Base-by-base conservation (phyloP, 2,329 filamentous ascomycete genomes). In the Aspergillus melleus region DNA sequence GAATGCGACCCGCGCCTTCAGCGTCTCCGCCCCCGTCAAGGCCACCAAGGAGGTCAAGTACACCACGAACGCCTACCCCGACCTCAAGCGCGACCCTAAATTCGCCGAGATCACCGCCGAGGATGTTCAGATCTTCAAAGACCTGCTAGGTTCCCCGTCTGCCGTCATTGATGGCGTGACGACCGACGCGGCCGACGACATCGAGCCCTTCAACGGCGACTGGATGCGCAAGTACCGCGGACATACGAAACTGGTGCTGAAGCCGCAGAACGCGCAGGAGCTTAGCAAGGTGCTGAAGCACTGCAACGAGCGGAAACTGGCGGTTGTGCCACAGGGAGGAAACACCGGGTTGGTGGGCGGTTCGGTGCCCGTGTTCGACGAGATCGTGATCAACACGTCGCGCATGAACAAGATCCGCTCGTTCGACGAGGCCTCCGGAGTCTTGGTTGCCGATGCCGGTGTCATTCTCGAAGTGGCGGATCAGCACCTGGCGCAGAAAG, bases 161-260 rank as follows among this genome's bases (percentile, higher is more conserved):
- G 92, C 92, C 2, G 83, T 97, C 54, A 86, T 98, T 62, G 93
- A 97, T 73, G 91, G 91, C 54, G 84, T 96, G 57, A 91, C 87
- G 3, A 77, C 86, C 66, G 87, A 93, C 76, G 87, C 87, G 14
- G 80, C 83, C 2, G 90, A 91, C 69, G 95, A 98, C 73, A 84
- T 98, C 65, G 91, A 95, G 74, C 86, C 90, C 8, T 99, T 92
- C 84, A 99, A 99, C 78, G 87, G 88, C 73, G 95, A 99, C 79
- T 99, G 96, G 95, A 97, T 99, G 93, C 89, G 91, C 77, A 99
- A 99, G 80, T 99, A 96, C 81, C 88, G 91, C 62, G 96, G 95
- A 30, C 92, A 97, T 77, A 88, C 91, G 62, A 87, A 88, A 71
- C 81, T 99, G 26, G 92, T 98, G 4, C 80, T 99, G 63, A 96